These are phyloP conservation scores for Globisporangium abappressorium DNA, from an alignment of 352 stramenopile genomes.

Conservation along the genomic window DNA sequence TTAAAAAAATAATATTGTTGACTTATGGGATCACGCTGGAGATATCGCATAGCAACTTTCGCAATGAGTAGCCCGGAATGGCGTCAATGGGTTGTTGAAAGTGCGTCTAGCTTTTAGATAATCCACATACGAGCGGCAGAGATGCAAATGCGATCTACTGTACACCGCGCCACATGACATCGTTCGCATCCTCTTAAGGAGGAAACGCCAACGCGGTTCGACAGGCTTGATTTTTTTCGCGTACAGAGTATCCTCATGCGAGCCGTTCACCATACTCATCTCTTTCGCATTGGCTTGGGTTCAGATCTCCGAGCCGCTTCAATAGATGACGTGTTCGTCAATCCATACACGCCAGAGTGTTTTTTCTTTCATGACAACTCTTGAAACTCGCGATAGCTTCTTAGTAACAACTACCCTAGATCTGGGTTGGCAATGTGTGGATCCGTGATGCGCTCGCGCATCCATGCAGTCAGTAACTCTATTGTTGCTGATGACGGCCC, in stretches of 20 bases:
- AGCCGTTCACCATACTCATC: neutral
- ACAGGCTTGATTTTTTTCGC: neutral
- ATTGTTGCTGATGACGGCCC: neutral
- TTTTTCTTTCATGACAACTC: neutral
- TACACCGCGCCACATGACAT: neutral
- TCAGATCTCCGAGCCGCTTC: neutral
- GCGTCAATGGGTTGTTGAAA: neutral
- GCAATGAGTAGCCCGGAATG: neutral
- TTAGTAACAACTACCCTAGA: neutral
- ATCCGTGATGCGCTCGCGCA: neutral
- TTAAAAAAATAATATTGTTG: too few relatives aligned
- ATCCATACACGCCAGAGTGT: neutral
- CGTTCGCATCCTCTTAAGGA: neutral
- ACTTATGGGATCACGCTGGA: too few relatives aligned
- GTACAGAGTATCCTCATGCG: neutral
- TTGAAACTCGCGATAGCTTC: neutral
- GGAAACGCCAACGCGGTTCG: neutral
- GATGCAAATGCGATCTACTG: neutral
- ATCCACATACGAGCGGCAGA: neutral
- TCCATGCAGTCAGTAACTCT: too few relatives aligned
- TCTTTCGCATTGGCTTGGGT: neutral
- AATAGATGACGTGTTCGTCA: neutral
- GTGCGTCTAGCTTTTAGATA: neutral
- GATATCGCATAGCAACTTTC: too few relatives aligned
- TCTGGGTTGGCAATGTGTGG: neutral